A percentile compares a stretch with the other conserved stretches of the same genome.
These are phyloP conservation scores for Tripterygium wilfordii DNA, from an alignment of 177 flowering plant genomes.

Conservation along the genomic window DNA sequence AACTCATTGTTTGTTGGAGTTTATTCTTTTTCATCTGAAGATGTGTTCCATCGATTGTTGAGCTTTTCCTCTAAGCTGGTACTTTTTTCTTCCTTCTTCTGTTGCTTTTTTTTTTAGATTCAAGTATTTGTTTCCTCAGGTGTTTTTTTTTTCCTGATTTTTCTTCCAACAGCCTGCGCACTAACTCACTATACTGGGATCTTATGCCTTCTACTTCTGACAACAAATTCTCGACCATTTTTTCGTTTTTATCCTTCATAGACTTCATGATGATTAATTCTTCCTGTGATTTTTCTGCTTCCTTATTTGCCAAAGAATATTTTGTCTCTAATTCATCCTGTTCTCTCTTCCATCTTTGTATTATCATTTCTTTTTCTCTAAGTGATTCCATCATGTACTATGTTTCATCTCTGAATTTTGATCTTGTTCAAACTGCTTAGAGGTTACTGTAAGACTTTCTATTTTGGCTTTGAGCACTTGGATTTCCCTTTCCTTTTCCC, in stretches of 20 bases:
- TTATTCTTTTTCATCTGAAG: background rate
- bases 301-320: slow-evolving; percentile 18
- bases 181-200: slow-evolving; percentile 17
- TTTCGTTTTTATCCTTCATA: slow-evolving; percentile 22
- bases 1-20: background rate
- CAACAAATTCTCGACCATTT: slow-evolving; percentile 6
- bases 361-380: slow-evolving; percentile 17
- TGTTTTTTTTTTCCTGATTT: slow-evolving; percentile 23
- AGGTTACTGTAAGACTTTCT: slow-evolving; percentile 18
- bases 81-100: slow-evolving; percentile 21
- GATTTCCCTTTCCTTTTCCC: slow-evolving; percentile 21
- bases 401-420: slow-evolving; percentile 9
- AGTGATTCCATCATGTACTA: slow-evolving; percentile 9
- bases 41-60: slow-evolving; percentile 8
- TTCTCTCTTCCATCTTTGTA: slow-evolving; percentile 23
- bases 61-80: slow-evolving; percentile 7
- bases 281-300: slow-evolving; percentile 23
- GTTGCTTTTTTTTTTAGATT: slow-evolving; percentile 17
- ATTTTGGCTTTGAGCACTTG: slow-evolving; percentile 24
- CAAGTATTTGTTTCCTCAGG: slow-evolving; percentile 17
- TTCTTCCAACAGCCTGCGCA: slow-evolving; percentile 11
- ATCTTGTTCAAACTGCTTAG: slow-evolving; percentile 13
- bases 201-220: slow-evolving; percentile 19
- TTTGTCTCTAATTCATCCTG: slow-evolving; percentile 20
- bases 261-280: slow-evolving; percentile 14